These are phyloP conservation scores for Eucalyptus caleyi DNA, from an alignment of 345 rosid species.

Conservation along the genomic window DNA sequence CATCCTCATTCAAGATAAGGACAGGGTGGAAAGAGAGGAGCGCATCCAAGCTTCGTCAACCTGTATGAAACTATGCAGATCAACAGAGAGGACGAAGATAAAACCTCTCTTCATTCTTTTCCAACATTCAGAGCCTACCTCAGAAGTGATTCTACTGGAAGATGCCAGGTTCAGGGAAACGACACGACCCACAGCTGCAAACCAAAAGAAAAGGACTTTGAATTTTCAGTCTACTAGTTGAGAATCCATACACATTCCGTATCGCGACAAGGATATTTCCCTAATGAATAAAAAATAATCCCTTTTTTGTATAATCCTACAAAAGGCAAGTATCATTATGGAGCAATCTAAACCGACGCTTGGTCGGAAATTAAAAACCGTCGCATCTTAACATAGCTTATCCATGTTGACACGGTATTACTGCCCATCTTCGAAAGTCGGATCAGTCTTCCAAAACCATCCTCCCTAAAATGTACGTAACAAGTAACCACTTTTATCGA, in stretches of 20 bases:
- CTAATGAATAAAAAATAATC: not conserved
- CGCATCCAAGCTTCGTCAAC: constrained; percentile 25
- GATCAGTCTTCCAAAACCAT: not conserved
- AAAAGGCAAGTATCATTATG: not conserved
- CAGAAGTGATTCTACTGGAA: constrained; percentile 12
- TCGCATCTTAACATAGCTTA: not conserved
- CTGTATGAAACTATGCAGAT: constrained; percentile 45
- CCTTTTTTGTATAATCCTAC: not conserved
- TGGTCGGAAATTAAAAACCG: not conserved
- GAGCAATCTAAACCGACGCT: not conserved
- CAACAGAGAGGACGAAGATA: constrained; percentile 30
- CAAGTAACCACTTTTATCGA: not conserved
- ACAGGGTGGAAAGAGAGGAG: not conserved
- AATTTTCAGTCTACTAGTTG: not conserved
- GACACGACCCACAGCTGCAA: constrained; percentile 44
- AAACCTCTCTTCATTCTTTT: constrained; percentile 26
- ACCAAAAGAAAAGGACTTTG: not conserved
- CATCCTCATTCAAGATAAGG: not conserved
- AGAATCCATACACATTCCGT: not conserved
- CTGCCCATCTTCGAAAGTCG: not conserved
- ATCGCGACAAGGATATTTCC: not conserved
- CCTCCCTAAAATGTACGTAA: not conserved
- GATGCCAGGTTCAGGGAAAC: not conserved
- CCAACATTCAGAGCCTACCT: constrained; percentile 23
- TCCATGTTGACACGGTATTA: not conserved